Evolutionary conservation across 371 early-diverging fungal species (phyloP).

Genomic region (Mycotypha africana): DNA sequence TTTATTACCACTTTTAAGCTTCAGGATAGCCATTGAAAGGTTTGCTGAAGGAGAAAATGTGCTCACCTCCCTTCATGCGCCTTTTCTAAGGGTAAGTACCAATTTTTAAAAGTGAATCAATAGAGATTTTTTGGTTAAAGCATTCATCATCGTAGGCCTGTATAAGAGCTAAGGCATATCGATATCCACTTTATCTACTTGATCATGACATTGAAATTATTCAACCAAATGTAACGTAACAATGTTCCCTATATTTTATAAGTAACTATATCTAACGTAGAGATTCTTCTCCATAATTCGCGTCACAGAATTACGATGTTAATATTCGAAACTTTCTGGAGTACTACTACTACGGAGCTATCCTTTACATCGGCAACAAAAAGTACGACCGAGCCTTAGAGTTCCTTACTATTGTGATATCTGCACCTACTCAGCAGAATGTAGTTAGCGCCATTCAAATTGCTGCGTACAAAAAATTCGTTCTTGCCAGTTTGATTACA

Average conservation of each 20-base stretch:
- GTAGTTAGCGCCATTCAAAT: constrained; percentile 70
- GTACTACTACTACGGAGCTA: constrained; percentile 78
- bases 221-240: constrained; percentile 35
- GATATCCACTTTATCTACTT: constrained; percentile 50
- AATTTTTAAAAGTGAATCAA: not conserved
- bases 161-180: constrained; percentile 57
- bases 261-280: too few relatives aligned
- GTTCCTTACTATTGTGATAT: constrained; percentile 55
- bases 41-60: constrained; percentile 22
- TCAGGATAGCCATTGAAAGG: constrained; percentile 35
- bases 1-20: constrained; percentile 34
- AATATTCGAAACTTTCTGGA: constrained; percentile 56
- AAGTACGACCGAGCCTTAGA: constrained; percentile 60
- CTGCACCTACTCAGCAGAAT: constrained; percentile 59
- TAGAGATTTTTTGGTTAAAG: too few relatives aligned
- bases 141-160: constrained; percentile 44
- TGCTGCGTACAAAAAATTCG: constrained; percentile 69
- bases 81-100: constrained; percentile 41
- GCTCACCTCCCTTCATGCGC: constrained; percentile 56
- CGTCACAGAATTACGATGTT: constrained; percentile 24
- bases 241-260: not conserved
- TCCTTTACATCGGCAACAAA: constrained; percentile 66
- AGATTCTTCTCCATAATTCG: too few relatives aligned
- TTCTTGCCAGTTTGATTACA: constrained; percentile 57
- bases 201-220: constrained; percentile 53